Percentiles rank a stretch among this genome's conserved stretches.
Conservation (phyloP, 768 basidiomycete species). For the Porpolomopsis calyptriformis region DNA sequence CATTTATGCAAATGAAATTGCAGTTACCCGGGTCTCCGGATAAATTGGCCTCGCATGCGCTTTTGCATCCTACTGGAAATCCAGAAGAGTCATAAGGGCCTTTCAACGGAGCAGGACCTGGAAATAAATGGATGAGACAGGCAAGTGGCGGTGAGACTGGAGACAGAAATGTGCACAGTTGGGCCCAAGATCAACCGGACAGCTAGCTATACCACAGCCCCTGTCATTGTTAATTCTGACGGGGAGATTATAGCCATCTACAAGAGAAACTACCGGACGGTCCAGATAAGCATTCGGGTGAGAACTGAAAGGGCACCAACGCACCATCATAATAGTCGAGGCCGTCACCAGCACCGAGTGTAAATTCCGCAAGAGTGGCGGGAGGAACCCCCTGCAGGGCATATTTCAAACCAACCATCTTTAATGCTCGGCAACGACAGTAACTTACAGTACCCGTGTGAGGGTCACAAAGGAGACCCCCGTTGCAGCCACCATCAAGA, state of each 20-base stretch:
- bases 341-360: constrained; percentile 33
- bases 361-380: constrained; percentile 59
- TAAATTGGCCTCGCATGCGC: constrained; percentile 40
- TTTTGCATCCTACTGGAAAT: constrained; percentile 49
- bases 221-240: constrained; percentile 44
- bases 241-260: constrained; percentile 59
- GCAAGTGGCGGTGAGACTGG: neutral
- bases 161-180: constrained; percentile 31
- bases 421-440: neutral
- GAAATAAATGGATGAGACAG: neutral
- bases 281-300: neutral
- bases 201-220: constrained; percentile 45
- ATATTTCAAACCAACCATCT: neutral
- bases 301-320: constrained; percentile 5
- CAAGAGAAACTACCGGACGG: constrained; percentile 41
- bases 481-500: constrained; percentile 56
- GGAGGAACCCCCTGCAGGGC: constrained; percentile 47
- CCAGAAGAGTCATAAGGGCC: constrained; percentile 47
- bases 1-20: neutral
- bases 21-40: constrained; percentile 30
- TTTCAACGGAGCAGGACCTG: constrained; percentile 40
- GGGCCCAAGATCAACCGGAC: constrained; percentile 50
- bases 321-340: constrained; percentile 53
- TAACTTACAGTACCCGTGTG: constrained; percentile 36
- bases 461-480: constrained; percentile 49